These are phyloP conservation scores for Plasmodium adleri DNA, from an alignment of 169 alveolate genomes.

Conservation along the genomic window DNA sequence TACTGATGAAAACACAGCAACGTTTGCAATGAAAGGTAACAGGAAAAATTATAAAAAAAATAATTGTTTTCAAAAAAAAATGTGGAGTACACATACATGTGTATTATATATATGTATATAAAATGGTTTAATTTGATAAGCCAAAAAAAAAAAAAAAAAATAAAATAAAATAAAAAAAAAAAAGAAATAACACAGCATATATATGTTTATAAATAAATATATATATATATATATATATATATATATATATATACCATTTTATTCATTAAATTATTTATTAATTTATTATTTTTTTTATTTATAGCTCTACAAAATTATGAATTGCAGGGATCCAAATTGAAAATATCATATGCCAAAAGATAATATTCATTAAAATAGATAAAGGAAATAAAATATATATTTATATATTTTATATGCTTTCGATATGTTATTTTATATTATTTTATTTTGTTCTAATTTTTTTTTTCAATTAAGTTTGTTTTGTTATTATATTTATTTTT, in stretches of 20 bases:
- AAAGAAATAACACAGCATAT: background rate
- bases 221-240: background rate
- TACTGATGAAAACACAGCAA: constrained; percentile 84
- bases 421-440: no score
- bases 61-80: background rate
- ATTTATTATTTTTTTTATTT: constrained; percentile 12
- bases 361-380: background rate
- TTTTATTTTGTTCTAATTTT: no score
- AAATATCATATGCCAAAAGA: constrained; percentile 75
- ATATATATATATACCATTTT: background rate
- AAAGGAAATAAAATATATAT: background rate
- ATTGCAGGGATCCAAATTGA: constrained; percentile 60
- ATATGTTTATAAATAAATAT: background rate
- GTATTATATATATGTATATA: background rate
- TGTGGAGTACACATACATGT: background rate
- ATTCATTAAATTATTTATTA: background rate
- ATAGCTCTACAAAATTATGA: constrained; percentile 76
- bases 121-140: background rate
- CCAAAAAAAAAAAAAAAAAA: constrained; percentile 7
- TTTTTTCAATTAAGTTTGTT: no score
- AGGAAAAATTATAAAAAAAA: background rate
- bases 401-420: no score
- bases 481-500: no score
- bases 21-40: constrained; percentile 84
- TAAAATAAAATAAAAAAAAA: background rate